phyloP scores from a whole-genome alignment of 805 yeast genomes.

The Maudiozyma barnettii region DNA sequence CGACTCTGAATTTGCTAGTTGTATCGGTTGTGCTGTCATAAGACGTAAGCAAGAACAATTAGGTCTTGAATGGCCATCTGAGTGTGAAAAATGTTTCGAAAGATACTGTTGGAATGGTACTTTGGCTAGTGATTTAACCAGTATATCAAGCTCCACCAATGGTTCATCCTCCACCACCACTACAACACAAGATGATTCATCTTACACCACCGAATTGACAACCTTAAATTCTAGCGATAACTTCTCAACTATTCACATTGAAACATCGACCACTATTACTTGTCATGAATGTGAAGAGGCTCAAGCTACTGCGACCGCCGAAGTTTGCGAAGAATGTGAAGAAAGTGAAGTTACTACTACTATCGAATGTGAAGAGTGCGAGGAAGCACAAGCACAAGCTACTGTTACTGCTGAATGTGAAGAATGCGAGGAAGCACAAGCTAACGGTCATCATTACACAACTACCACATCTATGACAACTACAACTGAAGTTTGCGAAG shows the following conservation, averaged over 20 bases:
- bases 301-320: neutral
- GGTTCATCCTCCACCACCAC: constrained; percentile 4
- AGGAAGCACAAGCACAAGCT: neutral
- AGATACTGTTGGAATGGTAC: constrained; percentile 70
- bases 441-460: neutral
- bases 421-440: neutral
- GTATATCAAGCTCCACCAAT: constrained; percentile 2
- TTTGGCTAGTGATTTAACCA: neutral
- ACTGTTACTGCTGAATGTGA: neutral
- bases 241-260: constrained; percentile 1
- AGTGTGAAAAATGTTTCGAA: constrained; percentile 61
- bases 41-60: constrained; percentile 68
- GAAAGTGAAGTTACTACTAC: neutral
- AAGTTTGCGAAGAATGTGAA: neutral
- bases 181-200: constrained; percentile 5
- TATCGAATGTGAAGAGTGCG: neutral
- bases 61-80: constrained; percentile 46
- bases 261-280: constrained; percentile 1
- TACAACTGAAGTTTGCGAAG: constrained; percentile 1
- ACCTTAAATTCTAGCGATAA: constrained; percentile 3
- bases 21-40: constrained; percentile 76
- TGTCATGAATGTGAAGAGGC: constrained; percentile 2
- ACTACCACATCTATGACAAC: constrained; percentile 1
- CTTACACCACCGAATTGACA: constrained; percentile 5
- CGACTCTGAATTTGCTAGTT: constrained; percentile 58